Base-by-base conservation (phyloP, 139 green algal species). In the Yamagishiella unicocca region DNA sequence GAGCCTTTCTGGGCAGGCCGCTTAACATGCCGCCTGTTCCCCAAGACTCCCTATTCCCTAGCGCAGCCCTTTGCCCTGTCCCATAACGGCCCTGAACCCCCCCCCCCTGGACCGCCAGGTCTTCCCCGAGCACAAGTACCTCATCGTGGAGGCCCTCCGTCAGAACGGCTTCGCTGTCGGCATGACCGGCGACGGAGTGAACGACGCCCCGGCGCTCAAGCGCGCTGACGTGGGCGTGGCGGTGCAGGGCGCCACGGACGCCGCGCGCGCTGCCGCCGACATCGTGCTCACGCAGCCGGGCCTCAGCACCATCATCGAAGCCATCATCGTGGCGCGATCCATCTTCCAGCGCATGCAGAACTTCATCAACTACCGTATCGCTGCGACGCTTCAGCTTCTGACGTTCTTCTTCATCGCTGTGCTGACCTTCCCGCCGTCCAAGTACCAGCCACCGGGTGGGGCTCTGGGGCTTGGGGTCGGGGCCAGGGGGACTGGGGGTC, bases 131-230 rank as follows among this genome's bases (percentile, higher is more conserved):
- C 95, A 97, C 92, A 97, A 97, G 91, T 96, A 92, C 89, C 88
- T 96, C n/a, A 95, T 97, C 46, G 95, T 97, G 27, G 93, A 97
- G 91, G 74, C 81, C n/a, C 91, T 96, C 31, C 85, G 85, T 50
- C 85, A 90, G 84, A 89, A 84, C 61, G 95, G 95, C 83, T 96
- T 96, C 88, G 93, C 91, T 22, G 90, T 92, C 12, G 97, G 97
- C 45, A 99, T 99, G 97, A 99, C 98, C 31, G 98, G 98, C 10
- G 98, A 99, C 88, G 98, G 98, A 27, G 98, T 99, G 8, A 99
- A 99, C 72, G 98, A 99, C 88, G 98, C 98, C 1, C 98, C 98
- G 21, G 98, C 98, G 2, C 95, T 99, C 29, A 99, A 99, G 94
- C 95, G 99, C 53, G 98, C 98, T 1, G 97, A 99, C 90, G 99